A percentile compares a stretch with the other conserved stretches of the same genome.
Conservation (phyloP, 768 basidiomycete genomes). For the Hydnomerulius pinastri region DNA sequence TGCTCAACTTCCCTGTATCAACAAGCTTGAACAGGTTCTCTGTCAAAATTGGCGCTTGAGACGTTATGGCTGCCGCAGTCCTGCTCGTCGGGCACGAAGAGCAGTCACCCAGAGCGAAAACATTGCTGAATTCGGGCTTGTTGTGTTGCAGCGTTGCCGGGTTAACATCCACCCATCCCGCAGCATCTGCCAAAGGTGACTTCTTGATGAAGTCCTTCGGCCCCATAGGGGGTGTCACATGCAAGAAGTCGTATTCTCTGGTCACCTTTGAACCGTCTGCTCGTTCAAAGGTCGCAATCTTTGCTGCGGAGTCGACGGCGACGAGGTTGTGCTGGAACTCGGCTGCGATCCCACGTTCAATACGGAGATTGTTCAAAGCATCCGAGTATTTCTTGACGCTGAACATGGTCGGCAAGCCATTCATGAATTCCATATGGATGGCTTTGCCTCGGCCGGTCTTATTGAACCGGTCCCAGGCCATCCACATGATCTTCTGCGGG, state of each 20-base stretch:
- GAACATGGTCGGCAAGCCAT: not conserved
- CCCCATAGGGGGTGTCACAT: not conserved
- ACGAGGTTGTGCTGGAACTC: not conserved
- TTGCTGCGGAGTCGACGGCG: not conserved
- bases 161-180: not conserved
- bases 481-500: not conserved
- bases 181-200: not conserved
- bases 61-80: not conserved
- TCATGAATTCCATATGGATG: not conserved
- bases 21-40: not conserved
- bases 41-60: not conserved
- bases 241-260: not conserved
- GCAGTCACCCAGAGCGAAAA: not conserved
- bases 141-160: not conserved
- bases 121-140: not conserved
- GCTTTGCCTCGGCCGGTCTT: too few relatives aligned
- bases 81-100: not conserved
- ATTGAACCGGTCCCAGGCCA: too few relatives aligned
- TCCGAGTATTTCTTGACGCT: not conserved
- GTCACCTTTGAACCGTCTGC: not conserved
- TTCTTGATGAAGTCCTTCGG: not conserved
- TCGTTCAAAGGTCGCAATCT: not conserved
- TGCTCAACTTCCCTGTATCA: not conserved
- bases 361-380: not conserved
- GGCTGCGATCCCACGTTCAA: not conserved